Evolutionary conservation across 1,139 yeast species (phyloP).

Genomic region (Kodamaea alishanica): DNA sequence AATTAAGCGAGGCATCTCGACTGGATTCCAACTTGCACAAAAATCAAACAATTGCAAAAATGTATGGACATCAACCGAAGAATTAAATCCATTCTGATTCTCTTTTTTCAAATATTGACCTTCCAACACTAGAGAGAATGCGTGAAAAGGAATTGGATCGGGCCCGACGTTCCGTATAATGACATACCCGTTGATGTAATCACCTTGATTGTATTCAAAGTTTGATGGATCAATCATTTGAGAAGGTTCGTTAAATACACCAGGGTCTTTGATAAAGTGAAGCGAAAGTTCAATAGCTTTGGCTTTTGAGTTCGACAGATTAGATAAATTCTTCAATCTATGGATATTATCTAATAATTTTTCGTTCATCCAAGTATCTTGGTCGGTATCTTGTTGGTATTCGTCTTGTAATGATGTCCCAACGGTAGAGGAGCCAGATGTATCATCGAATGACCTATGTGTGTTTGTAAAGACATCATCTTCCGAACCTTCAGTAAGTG

Average conservation of each 20-base stretch:
- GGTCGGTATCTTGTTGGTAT: background rate
- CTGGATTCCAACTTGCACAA: constrained; percentile 36
- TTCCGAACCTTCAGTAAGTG: background rate
- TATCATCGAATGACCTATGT: too few relatives aligned
- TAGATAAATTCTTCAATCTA: constrained; percentile 32
- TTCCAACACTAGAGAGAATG: constrained; percentile 43
- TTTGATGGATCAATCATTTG: constrained; percentile 31
- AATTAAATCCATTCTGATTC: background rate
- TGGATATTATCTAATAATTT: constrained; percentile 40
- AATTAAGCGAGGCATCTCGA: constrained; percentile 29
- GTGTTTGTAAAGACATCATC: too few relatives aligned
- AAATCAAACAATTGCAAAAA: constrained; percentile 46
- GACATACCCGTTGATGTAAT: constrained; percentile 37
- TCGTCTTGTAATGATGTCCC: too few relatives aligned
- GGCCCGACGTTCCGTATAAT: constrained; percentile 26
- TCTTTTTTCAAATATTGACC: constrained; percentile 17
- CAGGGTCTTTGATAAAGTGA: constrained; percentile 36
- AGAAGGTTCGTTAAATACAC: constrained; percentile 27
- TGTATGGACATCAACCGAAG: constrained; percentile 19
- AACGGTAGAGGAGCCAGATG: too few relatives aligned
- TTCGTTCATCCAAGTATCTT: constrained; percentile 15
- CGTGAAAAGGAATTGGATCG: constrained; percentile 33
- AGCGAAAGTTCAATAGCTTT: constrained; percentile 27
- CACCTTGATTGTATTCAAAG: constrained; percentile 41
- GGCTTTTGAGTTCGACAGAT: constrained; percentile 25